Conservation (phyloP, 805 yeast species). For the Saccharomyces jurei region DNA sequence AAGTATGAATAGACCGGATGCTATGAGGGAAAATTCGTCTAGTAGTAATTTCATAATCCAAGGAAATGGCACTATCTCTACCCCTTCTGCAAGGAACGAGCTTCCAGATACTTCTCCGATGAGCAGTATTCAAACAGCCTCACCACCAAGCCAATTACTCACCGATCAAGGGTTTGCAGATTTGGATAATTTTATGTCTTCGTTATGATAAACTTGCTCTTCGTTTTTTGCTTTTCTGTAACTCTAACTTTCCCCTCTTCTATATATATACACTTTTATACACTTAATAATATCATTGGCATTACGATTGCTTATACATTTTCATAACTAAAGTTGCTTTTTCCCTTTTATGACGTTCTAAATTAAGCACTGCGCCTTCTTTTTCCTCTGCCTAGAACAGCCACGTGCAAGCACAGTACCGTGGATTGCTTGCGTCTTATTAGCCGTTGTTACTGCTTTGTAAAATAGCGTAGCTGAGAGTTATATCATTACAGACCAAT, state of each 20-base stretch:
- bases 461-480: background rate
- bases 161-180: constrained; percentile 25
- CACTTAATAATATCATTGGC: background rate
- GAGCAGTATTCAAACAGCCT: constrained; percentile 12
- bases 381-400: background rate
- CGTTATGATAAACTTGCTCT: constrained; percentile 9
- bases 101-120: constrained; percentile 10
- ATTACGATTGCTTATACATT: background rate
- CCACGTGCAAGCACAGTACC: background rate
- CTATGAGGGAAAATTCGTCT: background rate
- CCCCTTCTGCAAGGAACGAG: constrained; percentile 3
- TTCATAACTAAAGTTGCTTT: background rate
- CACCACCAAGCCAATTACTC: constrained; percentile 18
- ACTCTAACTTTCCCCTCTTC: background rate
- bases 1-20: background rate
- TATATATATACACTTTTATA: background rate
- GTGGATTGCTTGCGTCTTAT: background rate
- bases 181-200: constrained; percentile 26
- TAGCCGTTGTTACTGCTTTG: background rate
- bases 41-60: constrained; percentile 5
- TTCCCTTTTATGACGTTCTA: background rate
- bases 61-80: constrained; percentile 2
- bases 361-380: background rate
- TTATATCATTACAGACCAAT: background rate
- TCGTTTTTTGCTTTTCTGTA: background rate